phyloP scores from a whole-genome alignment of 345 rosid species.

The Eucalyptus microcorys region DNA sequence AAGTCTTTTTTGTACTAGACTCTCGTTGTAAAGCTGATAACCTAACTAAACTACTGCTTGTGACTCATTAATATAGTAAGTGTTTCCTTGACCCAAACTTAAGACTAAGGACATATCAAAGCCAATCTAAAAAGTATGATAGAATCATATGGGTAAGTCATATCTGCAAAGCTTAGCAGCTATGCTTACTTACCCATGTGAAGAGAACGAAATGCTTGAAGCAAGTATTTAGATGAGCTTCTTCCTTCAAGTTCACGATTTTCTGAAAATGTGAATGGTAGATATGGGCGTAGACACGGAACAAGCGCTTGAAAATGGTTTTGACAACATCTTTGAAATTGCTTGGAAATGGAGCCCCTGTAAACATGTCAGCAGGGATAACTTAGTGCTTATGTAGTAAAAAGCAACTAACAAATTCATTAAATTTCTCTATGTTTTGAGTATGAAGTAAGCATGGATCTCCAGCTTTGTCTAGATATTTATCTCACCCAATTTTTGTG shows the following conservation, averaged over 20 bases:
- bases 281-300: slow-evolving; percentile 63
- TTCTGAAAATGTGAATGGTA: slow-evolving; percentile 68
- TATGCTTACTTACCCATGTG: slow-evolving; percentile 31
- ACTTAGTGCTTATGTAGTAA: neutral
- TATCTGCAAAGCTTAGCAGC: neutral
- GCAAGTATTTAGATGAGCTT: slow-evolving; percentile 74
- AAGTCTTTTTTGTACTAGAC: neutral
- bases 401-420: neutral
- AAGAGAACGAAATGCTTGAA: slow-evolving; percentile 62
- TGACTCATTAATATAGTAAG: neutral
- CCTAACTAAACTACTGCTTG: neutral
- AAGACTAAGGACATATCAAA: neutral
- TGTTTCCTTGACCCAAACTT: neutral
- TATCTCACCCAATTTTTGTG: slow-evolving; percentile 43
- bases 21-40: neutral
- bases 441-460: neutral
- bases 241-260: slow-evolving; percentile 60
- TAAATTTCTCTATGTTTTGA: neutral
- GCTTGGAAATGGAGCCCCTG: slow-evolving; percentile 52
- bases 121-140: neutral
- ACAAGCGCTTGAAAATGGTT: slow-evolving; percentile 53
- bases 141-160: neutral
- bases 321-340: slow-evolving; percentile 49
- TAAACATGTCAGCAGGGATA: neutral
- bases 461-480: neutral